Base-by-base conservation (phyloP, 176 grass and related monocot species). In the Phyllostachys edulis region DNA sequence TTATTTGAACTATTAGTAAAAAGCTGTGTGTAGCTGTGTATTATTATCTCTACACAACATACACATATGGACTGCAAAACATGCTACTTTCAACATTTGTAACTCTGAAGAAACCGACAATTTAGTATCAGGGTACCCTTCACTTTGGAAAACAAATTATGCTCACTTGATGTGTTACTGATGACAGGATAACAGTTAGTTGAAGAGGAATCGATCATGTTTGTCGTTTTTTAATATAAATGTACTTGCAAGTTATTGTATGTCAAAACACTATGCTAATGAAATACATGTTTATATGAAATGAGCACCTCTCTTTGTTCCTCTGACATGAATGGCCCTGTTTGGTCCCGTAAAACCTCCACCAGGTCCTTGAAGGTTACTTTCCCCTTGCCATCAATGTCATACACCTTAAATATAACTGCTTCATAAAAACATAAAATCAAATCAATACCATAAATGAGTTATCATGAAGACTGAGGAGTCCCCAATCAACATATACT, bases 401-500 rank as follows among this genome's bases (percentile, higher is more conserved):
- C 91, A 85, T 95, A 98, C 75, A 95, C 84, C 83, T 91, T 94
- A 77, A 91, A 94, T 51, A 97, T 90, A 45, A 97, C 92, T 95
- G 75, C 4, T 86, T 81, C 81, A 46, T 41, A 10, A 63, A 63
- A 88, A 51, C 45, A 71, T 5, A 49, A 69, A 79, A 65, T 1
- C 23, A 56, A 50, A 80, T 72, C 27, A 59, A 45, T 52, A 67
- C 20, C 14, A 69, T 20, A 10, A 72, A 38, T 78, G 20, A 14
- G 29, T 29, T 29, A 29, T 29, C 29, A 29, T 29, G 29, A 29
- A 29, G 29, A 29, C 29, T 29, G 29, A 29, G 29, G 29, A 29
- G 29, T 29, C 29, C 29, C 29, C 29, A 29, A 29, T 29, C 29
- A 29, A 29, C 29, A 29, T 29, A 29, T 29, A 29, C 29, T 29